These are phyloP conservation scores for Alternaria tenuissima DNA, from an alignment of 2,329 filamentous ascomycete species.

Conservation along the genomic window DNA sequence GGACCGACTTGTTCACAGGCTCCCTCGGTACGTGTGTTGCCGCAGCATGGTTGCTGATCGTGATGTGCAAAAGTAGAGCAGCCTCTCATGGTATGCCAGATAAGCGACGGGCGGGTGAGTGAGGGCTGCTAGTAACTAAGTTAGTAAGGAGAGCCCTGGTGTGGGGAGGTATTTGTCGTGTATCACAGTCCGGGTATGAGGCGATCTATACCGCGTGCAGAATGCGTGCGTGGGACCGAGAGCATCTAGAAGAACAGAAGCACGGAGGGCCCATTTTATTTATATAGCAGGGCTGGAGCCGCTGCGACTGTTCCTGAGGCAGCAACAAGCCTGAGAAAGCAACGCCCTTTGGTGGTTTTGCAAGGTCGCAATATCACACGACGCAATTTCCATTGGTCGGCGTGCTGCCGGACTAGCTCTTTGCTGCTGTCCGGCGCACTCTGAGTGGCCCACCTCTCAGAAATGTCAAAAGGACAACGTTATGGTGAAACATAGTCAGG, in stretches of 20 bases:
- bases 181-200: constrained; percentile 4
- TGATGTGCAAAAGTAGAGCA: constrained; percentile 27
- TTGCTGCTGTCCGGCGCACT: neutral
- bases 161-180: constrained; percentile 7
- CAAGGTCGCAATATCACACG: constrained; percentile 4
- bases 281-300: constrained; percentile 19
- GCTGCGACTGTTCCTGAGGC: constrained; percentile 13
- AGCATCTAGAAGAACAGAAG: constrained; percentile 3
- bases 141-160: constrained; percentile 26
- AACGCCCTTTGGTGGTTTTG: neutral
- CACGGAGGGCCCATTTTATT: constrained; percentile 10
- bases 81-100: constrained; percentile 30
- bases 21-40: neutral
- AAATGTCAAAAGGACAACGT: neutral
- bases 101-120: constrained; percentile 12
- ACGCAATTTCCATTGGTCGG: neutral
- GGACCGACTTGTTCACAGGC: neutral
- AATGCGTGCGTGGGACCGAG: neutral
- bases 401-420: neutral
- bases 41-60: constrained; percentile 4
- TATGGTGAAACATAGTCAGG: neutral
- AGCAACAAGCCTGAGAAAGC: neutral
- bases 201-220: constrained; percentile 3
- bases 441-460: neutral
- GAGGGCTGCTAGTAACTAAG: constrained; percentile 22